Percentiles rank a stretch among this genome's conserved stretches.
Conservation (phyloP, 345 rosid genomes). For the Citrus mangshanensis region DNA sequence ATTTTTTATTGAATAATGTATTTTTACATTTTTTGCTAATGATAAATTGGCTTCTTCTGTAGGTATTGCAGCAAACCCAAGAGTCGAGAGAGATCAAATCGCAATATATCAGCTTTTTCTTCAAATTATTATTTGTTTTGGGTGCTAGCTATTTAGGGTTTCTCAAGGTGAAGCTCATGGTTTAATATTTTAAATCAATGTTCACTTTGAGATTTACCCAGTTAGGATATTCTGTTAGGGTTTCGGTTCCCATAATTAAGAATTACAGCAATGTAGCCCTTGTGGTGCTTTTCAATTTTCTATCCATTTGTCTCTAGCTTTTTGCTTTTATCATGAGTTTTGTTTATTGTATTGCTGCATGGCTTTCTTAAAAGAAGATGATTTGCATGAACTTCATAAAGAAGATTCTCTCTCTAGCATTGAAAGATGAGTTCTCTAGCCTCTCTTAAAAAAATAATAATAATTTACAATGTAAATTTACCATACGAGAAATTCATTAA, state of each 20-base stretch:
- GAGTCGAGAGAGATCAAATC: background rate
- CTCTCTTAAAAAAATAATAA: no score
- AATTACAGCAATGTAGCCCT: constrained; percentile 7
- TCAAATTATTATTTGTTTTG: constrained; percentile 19
- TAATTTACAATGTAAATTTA: no score
- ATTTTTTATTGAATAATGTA: background rate
- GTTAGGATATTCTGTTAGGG: constrained; percentile 10
- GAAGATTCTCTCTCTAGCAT: background rate
- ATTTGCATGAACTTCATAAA: constrained; percentile 26
- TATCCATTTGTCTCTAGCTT: constrained; percentile 5
- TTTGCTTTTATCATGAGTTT: constrained; percentile 22
- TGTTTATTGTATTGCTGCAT: constrained; percentile 46
- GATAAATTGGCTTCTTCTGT: background rate
- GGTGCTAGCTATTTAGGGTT: constrained; percentile 17
- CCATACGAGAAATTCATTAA: no score
- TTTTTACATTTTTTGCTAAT: background rate
- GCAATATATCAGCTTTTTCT: background rate
- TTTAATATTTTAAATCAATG: constrained; percentile 1
- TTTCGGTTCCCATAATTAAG: constrained; percentile 1
- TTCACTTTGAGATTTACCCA: constrained; percentile 3
- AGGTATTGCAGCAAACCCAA: constrained; percentile 11
- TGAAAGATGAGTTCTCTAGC: background rate
- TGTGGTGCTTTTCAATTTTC: constrained; percentile 8
- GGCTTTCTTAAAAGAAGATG: constrained; percentile 75
- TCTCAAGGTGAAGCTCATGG: constrained; percentile 23